Percentiles rank a stretch among this genome's conserved stretches.
Conservation (phyloP, 306 rosid genomes). For the Albizia julibrissin region DNA sequence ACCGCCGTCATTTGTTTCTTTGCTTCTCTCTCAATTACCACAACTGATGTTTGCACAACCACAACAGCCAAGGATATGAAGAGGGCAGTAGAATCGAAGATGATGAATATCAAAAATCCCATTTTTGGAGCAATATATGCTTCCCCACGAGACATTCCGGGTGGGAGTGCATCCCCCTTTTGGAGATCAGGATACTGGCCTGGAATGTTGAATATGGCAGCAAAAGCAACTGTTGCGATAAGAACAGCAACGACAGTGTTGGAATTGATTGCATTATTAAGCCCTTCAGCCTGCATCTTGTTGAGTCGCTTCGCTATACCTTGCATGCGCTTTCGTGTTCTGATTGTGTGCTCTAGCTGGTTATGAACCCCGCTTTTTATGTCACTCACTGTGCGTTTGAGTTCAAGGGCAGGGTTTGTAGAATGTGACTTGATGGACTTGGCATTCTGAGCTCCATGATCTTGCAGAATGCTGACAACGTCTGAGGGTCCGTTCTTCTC, state of each 20-base stretch:
- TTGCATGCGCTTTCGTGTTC: constrained; percentile 62
- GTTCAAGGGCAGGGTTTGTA: constrained; percentile 52
- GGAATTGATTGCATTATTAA: constrained; percentile 82
- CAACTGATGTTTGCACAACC: constrained; percentile 80
- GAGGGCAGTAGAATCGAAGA: constrained; percentile 74
- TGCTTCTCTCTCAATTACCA: constrained; percentile 62
- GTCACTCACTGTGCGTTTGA: constrained; percentile 76
- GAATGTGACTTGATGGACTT: constrained; percentile 50
- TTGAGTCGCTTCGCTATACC: constrained; percentile 67
- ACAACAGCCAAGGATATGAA: constrained; percentile 87
- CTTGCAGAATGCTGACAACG: constrained; percentile 48
- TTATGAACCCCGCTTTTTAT: constrained; percentile 76
- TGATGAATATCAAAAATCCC: constrained; percentile 55
- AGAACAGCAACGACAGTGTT: constrained; percentile 78
- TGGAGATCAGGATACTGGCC: constrained; percentile 54
- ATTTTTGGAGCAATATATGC: constrained; percentile 51
- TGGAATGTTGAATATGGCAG: constrained; percentile 75
- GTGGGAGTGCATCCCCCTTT: not conserved
- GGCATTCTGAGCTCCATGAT: constrained; percentile 62
- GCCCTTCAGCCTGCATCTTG: constrained; percentile 80
- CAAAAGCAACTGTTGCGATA: constrained; percentile 81
- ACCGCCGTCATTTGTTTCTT: constrained; percentile 68
- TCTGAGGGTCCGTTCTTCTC: constrained; percentile 49
- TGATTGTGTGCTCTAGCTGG: constrained; percentile 76
- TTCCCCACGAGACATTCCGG: constrained; percentile 54